A percentile compares a stretch with the other conserved stretches of the same genome.
These are phyloP conservation scores for Halenospora varia DNA, from an alignment of 495 filamentous ascomycete genomes.

Conservation along the genomic window DNA sequence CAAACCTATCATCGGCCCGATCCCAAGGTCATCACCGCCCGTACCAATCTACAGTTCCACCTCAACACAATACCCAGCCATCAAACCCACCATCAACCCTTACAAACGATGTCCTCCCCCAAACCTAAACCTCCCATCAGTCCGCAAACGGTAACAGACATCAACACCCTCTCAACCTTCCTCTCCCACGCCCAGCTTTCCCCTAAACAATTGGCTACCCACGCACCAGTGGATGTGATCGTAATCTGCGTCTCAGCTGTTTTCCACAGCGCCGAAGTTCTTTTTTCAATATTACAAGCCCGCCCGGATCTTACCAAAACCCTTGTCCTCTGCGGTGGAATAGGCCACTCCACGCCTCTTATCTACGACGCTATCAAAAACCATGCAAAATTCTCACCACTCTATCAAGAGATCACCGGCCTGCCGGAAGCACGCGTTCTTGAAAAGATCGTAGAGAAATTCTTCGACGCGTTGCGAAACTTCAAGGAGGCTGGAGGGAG, in stretches of 20 bases:
- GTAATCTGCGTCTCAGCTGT: conserved; percentile 28
- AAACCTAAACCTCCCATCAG: too few relatives aligned
- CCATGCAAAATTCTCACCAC: conserved; percentile 22
- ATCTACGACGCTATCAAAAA: conserved; percentile 31
- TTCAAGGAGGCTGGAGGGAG: conserved; percentile 17
- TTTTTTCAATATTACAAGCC: conserved; percentile 17
- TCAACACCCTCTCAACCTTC: conserved; percentile 26
- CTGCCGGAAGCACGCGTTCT: conserved; percentile 32
- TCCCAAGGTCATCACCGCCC: too few relatives aligned
- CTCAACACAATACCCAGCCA: too few relatives aligned
- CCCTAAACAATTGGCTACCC: not conserved
- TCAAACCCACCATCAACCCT: too few relatives aligned
- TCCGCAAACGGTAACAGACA: conserved; percentile 16
- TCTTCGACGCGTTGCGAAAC: conserved; percentile 27
- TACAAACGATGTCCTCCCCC: too few relatives aligned
- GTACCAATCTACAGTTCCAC: too few relatives aligned
- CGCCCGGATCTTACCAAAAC: conserved; percentile 25
- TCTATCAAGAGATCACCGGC: conserved; percentile 22
- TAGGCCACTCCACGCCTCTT: conserved; percentile 34
- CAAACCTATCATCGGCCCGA: too few relatives aligned
- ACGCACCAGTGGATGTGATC: conserved; percentile 25
- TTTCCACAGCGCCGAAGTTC: conserved; percentile 18
- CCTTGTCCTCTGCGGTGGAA: conserved; percentile 35
- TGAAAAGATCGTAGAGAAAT: conserved; percentile 25
- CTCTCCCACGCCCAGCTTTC: conserved; percentile 23